Percentiles rank a stretch among this genome's conserved stretches.
Evolutionary conservation across 805 yeast species (phyloP).

Genomic region (Starmerella roubikii): DNA sequence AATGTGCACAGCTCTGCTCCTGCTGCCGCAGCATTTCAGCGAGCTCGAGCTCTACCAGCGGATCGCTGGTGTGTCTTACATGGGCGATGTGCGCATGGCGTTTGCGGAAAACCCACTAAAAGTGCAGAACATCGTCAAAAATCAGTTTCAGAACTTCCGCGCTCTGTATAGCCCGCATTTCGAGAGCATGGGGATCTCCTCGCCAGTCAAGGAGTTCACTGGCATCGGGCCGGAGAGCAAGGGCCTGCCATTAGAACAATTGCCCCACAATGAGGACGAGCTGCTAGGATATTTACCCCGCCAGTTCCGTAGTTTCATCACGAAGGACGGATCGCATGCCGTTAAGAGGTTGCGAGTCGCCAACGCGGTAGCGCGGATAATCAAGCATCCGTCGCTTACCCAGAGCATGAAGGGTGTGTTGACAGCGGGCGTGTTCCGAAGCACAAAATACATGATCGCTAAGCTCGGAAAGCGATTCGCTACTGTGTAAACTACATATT

Average conservation of each 20-base stretch:
- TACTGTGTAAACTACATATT: not conserved
- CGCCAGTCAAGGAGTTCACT: not conserved
- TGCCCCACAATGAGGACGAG: slow-evolving; percentile 29
- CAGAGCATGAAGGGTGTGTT: slow-evolving; percentile 75
- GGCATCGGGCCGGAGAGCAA: slow-evolving; percentile 18
- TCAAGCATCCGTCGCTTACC: slow-evolving; percentile 51
- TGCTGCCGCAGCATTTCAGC: slow-evolving; percentile 36
- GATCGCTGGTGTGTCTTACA: slow-evolving; percentile 68
- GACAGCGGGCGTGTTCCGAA: slow-evolving; percentile 53
- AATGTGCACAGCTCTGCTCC: slow-evolving; percentile 48
- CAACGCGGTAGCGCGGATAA: slow-evolving; percentile 39
- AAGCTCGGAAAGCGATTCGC: slow-evolving; percentile 19
- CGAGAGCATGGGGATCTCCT: slow-evolving; percentile 30
- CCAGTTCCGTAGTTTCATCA: slow-evolving; percentile 34
- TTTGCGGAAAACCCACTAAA: slow-evolving; percentile 89
- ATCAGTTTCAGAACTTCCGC: slow-evolving; percentile 58
- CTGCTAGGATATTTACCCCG: slow-evolving; percentile 37
- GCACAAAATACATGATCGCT: slow-evolving; percentile 16
- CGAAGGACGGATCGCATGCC: slow-evolving; percentile 15
- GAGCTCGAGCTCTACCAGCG: slow-evolving; percentile 59
- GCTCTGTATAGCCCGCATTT: slow-evolving; percentile 59
- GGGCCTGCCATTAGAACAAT: slow-evolving; percentile 24
- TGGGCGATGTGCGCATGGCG: slow-evolving; percentile 79
- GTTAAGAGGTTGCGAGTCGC: slow-evolving; percentile 23
- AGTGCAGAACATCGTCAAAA: slow-evolving; percentile 67